Evolutionary conservation across 2,329 filamentous ascomycete genomes (phyloP), one percentile per base, ranked within the genome.

Genomic region (Neofusicoccum ribis): DNA sequence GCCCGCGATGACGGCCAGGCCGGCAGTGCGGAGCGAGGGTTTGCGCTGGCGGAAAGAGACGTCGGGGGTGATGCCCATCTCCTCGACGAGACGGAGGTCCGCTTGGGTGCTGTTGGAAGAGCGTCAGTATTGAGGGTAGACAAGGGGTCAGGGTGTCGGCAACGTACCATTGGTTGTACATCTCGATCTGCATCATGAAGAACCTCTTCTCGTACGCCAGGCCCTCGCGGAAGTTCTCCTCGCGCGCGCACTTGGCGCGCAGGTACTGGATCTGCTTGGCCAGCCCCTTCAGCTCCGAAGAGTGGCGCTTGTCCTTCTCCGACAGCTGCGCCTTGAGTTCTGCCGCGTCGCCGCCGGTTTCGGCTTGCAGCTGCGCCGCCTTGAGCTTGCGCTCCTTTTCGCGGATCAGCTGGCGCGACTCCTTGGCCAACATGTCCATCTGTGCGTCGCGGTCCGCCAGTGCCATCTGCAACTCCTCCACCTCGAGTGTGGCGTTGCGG

Each of bases 231-330:
- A 98, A 89, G 59, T 86, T 87, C 70, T 91, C 88, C 78, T 97
- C 94, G 37, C 95, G 86, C 74, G 87, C 85, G 80, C 91, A 91
- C 61, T 90, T 88, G 1, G 92, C 91, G 72, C 93, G 88, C 76
- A 98, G 87, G 88, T 91, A 98, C 72, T 93, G 87, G 75, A 98
- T 94, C 79, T 98, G 93, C 80, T 95, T 91, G 62, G 88, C 86
- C 74, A 98, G 84, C 17, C 94, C 94, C 70, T 89, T 87, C 62
- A 97, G 81, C 79, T 96, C 91, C 76, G 88, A 89, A 71, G 84
- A 82, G 76, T 95, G 91, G 50, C 86, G 83, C 69, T 86, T 87
- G 72, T 92, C 88, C 51, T 89, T 88, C 65, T 87, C 84, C 54
- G 87, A 83, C 54, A 88, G 83, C 64, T 85, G 82, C 34, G 82